Evolutionary conservation across 2,329 filamentous ascomycete genomes (phyloP).

Genomic region (Diaporthe sp.): DNA sequence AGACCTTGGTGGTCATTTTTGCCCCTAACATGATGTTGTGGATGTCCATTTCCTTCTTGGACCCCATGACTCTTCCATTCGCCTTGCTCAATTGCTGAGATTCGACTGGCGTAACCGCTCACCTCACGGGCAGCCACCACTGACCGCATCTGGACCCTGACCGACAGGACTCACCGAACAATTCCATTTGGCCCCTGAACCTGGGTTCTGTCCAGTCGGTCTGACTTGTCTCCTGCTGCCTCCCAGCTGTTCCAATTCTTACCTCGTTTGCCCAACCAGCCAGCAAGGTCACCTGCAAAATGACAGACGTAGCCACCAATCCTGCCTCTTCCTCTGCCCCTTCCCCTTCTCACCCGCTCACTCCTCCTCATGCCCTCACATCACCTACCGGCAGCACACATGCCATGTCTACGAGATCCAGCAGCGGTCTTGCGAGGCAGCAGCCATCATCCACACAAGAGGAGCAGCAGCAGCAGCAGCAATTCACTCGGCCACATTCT

Average conservation of each 20-base stretch:
- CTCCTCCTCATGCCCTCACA: conserved; percentile 31
- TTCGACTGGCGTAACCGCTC: conserved; percentile 28
- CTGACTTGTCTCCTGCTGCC: conserved; percentile 30
- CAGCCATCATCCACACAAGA: conserved; percentile 23
- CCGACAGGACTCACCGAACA: conserved; percentile 27
- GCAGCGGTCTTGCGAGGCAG: conserved; percentile 33
- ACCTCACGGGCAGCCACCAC: conserved; percentile 29
- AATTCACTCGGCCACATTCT: neutral
- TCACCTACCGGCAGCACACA: conserved; percentile 32
- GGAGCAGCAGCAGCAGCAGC: neutral
- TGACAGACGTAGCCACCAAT: conserved; percentile 36
- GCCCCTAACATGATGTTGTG: conserved; percentile 33
- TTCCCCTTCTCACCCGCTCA: conserved; percentile 31
- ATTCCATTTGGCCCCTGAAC: conserved; percentile 22
- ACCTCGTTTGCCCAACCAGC: conserved; percentile 31
- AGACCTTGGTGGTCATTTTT: conserved; percentile 38
- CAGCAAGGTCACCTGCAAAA: conserved; percentile 31
- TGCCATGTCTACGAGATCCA: conserved; percentile 37
- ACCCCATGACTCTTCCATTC: conserved; percentile 23
- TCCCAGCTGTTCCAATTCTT: conserved; percentile 4
- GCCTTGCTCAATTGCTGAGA: conserved; percentile 26
- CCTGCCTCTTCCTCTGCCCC: conserved; percentile 34
- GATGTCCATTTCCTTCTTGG: conserved; percentile 30
- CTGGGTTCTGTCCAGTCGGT: conserved; percentile 22
- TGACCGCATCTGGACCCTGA: conserved; percentile 19